These are phyloP conservation scores for Bipolaris victoriae DNA, from an alignment of 2,329 filamentous ascomycete species.

Conservation along the genomic window DNA sequence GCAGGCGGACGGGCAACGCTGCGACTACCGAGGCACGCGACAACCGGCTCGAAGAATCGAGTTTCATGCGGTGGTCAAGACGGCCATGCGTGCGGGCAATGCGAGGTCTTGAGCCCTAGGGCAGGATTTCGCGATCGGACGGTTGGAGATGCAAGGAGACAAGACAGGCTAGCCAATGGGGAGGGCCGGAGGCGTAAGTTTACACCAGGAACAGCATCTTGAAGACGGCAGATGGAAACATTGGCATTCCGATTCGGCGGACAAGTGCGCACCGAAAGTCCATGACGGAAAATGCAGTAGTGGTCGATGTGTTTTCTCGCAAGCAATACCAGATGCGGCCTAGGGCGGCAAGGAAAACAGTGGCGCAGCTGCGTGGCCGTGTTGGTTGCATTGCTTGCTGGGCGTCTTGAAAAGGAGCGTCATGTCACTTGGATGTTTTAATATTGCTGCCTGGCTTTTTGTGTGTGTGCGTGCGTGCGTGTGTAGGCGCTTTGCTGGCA, in stretches of 20 bases:
- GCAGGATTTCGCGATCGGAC: conserved; percentile 23
- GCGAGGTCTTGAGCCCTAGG: conserved; percentile 11
- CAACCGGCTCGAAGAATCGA: conserved; percentile 13
- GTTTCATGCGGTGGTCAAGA: conserved; percentile 7
- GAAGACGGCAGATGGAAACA: conserved; percentile 11
- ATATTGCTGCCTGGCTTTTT: conserved; percentile 19
- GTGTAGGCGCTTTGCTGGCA: conserved; percentile 23
- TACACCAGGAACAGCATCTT: conserved; percentile 18
- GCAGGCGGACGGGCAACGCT: conserved; percentile 8
- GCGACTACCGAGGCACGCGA: conserved; percentile 19
- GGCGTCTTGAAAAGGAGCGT: background rate
- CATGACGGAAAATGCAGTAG: conserved; percentile 16
- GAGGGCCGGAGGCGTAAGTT: conserved; percentile 15
- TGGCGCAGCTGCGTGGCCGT: conserved; percentile 16
- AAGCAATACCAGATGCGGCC: conserved; percentile 27
- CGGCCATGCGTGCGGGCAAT: conserved; percentile 2
- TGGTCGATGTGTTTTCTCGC: conserved; percentile 25
- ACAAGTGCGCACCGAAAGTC: conserved; percentile 13
- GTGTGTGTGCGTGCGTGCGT: background rate
- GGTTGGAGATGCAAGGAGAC: conserved; percentile 11
- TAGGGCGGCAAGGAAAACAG: conserved; percentile 9
- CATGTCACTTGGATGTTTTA: background rate
- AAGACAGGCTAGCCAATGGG: conserved; percentile 18
- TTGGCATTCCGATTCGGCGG: conserved; percentile 19
- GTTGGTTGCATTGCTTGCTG: conserved; percentile 7